Evolutionary conservation across 176 grass and related monocot genomes (phyloP), one percentile per base, ranked within the genome.

Genomic region (Secale cereale): DNA sequence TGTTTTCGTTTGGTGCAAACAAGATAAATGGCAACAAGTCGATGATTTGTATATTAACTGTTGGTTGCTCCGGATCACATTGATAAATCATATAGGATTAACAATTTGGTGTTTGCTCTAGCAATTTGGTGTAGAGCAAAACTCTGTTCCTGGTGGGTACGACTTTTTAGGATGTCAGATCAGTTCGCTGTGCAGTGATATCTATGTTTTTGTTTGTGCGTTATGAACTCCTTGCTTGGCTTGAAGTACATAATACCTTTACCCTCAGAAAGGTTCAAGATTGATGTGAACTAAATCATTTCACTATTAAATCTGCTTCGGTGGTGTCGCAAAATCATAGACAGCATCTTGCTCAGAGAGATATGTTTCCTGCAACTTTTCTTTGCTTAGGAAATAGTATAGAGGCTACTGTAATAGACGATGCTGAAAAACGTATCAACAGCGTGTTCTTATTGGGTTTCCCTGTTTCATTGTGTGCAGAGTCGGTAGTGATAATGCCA

Each of bases 401-500:
- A 31, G 56, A 41, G 39, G 29, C 13, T 50, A 81, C 40, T 67
- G 41, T 52, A 52, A 19, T 52, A 52, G 48, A 52, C 65, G 0
- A 3, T 73, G 31, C 32, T 46, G 23, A 35, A 39, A 54, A 20
- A 75, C 40, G 79, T 70, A 46, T 85, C 33, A 68, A 19, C 37
- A 29, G 5, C 16, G 12, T 45, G 41, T 64, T 71, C 27, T 68
- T 37, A 78, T 79, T 80, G 16, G 1, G 15, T 73, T 35, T 65
- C 2, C 2, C 56, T 74, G 11, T 81, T 79, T 91, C 46, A 30
- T 52, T 56, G 32, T 84, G 66, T 81, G 37, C 85, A 99, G 91
- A 96, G 48, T 94, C 86, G 4, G 88, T 96, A 48, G 89, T 99
- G 81, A 94, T 94, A 86, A 95, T 98, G 88, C 97, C 88, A 82